Evolutionary conservation across 2,329 filamentous ascomycete species (phyloP).

Genomic region (Aspergillus pseudotamarii): DNA sequence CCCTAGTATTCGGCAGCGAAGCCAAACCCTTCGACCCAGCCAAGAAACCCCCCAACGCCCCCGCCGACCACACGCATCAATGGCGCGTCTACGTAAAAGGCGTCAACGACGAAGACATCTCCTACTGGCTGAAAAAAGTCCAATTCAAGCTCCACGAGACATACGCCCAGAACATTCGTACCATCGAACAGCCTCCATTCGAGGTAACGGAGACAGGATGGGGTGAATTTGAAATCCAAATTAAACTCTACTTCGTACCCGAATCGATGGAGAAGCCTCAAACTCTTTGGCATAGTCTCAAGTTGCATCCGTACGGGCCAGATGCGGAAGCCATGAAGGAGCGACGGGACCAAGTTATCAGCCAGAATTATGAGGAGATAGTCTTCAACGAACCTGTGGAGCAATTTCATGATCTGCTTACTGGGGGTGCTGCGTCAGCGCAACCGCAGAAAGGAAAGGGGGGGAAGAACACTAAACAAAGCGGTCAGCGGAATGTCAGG

Average conservation of each 20-base stretch:
- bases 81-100: conserved; percentile 95
- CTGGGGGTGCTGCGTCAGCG: conserved; percentile 60
- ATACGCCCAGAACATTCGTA: conserved; percentile 87
- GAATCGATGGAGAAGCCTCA: conserved; percentile 91
- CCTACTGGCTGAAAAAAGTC: conserved; percentile 94
- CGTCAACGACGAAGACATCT: conserved; percentile 85
- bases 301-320: conserved; percentile 83
- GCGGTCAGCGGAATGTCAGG: conserved; percentile 56
- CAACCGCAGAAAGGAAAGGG: conserved; percentile 60
- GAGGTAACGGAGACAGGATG: conserved; percentile 90
- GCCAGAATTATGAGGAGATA: conserved; percentile 89
- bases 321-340: conserved; percentile 74
- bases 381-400: conserved; percentile 97
- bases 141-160: conserved; percentile 99
- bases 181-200: conserved; percentile 79
- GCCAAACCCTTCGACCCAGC: conserved; percentile 76
- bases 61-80: conserved; percentile 91
- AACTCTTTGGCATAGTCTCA: conserved; percentile 90
- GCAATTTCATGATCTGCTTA: conserved; percentile 85
- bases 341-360: conserved; percentile 66
- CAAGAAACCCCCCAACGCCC: conserved; percentile 73
- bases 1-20: conserved; percentile 76
- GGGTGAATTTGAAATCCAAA: conserved; percentile 96
- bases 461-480: conserved; percentile 56
- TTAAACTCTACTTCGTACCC: conserved; percentile 90